A percentile compares a stretch with the other conserved stretches of the same genome.
Conservation (phyloP, 805 yeast genomes). For the Ogataea paradorogensis region DNA sequence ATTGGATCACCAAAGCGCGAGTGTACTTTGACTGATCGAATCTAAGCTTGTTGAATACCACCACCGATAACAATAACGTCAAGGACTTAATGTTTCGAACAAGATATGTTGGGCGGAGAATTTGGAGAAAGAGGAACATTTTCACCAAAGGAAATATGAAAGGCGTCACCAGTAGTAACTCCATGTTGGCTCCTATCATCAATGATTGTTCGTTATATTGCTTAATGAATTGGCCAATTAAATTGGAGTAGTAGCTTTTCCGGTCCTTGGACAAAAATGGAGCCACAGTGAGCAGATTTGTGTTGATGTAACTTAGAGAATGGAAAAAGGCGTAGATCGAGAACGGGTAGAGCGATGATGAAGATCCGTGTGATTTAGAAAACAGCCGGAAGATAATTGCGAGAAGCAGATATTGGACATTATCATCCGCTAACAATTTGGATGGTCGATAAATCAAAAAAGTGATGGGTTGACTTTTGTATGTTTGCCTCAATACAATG, state of each 20-base stretch:
- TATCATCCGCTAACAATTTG: slow-evolving; percentile 48
- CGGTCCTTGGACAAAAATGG: slow-evolving; percentile 34
- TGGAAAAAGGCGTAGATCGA: slow-evolving; percentile 64
- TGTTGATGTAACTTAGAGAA: slow-evolving; percentile 55
- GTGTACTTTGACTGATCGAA: slow-evolving; percentile 56
- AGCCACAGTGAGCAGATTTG: slow-evolving; percentile 49
- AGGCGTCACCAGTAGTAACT: slow-evolving; percentile 40
- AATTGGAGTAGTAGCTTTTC: slow-evolving; percentile 28
- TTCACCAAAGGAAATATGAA: slow-evolving; percentile 40
- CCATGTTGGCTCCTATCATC: slow-evolving; percentile 45
- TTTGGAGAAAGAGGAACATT: slow-evolving; percentile 38
- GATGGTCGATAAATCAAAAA: slow-evolving; percentile 28
- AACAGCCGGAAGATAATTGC: slow-evolving; percentile 38
- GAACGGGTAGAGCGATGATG: slow-evolving; percentile 54
- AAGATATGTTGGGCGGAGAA: slow-evolving; percentile 30
- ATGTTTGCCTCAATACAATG: slow-evolving; percentile 60
- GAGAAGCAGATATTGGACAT: slow-evolving; percentile 57
- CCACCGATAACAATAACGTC: slow-evolving; percentile 42
- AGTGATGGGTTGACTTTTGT: slow-evolving; percentile 38
- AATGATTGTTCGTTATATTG: slow-evolving; percentile 42
- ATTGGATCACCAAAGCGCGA: slow-evolving; percentile 45
- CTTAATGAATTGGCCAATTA: slow-evolving; percentile 34
- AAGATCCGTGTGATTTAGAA: slow-evolving; percentile 23
- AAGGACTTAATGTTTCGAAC: slow-evolving; percentile 33
- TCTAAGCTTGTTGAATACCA: slow-evolving; percentile 58